Base-by-base conservation (phyloP, 2,329 filamentous ascomycete species). In the Thielaviopsis euricoi region DNA sequence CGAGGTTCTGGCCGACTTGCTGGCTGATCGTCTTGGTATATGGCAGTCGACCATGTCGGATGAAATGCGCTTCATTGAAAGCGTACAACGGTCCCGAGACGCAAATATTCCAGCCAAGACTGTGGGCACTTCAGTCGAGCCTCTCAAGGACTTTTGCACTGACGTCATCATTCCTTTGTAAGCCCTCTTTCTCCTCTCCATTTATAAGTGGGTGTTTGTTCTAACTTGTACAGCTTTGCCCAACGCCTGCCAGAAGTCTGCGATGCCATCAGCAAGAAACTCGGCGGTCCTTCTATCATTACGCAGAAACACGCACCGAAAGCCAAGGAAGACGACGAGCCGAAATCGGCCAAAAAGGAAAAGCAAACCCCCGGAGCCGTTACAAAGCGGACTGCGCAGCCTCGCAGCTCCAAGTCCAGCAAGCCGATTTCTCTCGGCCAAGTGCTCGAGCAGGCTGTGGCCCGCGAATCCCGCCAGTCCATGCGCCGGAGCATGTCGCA, bases 161-260 rank as follows among this genome's bases (percentile, higher is more conserved):
- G 87, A 93, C 66, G 84, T 93, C 48, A 82, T 93, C 63, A 73
- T 89, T 51, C 87, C 87, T 37, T 91, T 91, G 80, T 85, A 72
- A 75, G 29, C 37, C 6, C 9, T 10, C 22, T 3, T 4, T 19
- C 19, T 7, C 3, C 12, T 1, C 6, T 1, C 15, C 12, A n/a
- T 15, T 60, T 23, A 26, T 17, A 29, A 3, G 3, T 19, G n/a
- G n/a, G 22, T 53, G 21, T 2, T 25, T 29, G 51, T 52, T 52
- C 73, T 79, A 63, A 79, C 60, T 40, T 10, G 2, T 26, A 37
- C 61, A 85, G 82, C 70, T 93, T 89, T 66, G 83, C 85, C 37
- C 80, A 86, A 15, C 82, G 87, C 37, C 73, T 90, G n/a, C 86
- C 86, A 1, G 79, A 85, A 40, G 73, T 83, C 15, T 88, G 86